Evolutionary conservation across 1,284 basidiomycete species (phyloP), one percentile per base, ranked within the genome.

Genomic region (Ustilago lituana): DNA sequence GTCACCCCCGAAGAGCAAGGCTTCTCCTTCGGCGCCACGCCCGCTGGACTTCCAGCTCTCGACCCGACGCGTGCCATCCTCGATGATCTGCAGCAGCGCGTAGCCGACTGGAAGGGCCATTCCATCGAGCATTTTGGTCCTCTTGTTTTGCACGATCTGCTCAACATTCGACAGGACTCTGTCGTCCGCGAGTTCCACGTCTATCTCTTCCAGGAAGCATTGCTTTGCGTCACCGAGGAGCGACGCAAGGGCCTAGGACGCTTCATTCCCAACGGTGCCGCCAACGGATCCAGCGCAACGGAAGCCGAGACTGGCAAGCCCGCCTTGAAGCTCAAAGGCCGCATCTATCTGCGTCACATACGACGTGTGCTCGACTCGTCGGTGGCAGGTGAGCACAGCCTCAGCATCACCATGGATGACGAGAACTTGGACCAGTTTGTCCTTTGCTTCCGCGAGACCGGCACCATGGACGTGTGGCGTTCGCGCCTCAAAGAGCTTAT

Each of bases 151-250:
- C 96, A 93, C 83, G 94, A 97, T 83, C 86, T 93, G 41, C 85
- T 98, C 26, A 89, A 88, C 39, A 93, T 98, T 37, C 87, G 93
- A 43, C 89, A 94, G 55, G 93, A 94, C 74, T 84, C 89, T 10
- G 88, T 93, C 53, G 89, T 93, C 23, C 88, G 92, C 54, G 92
- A 95, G 81, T 94, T 95, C 82, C 92, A 90, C 80, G 92, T 97
- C 57, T 97, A 98, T 83, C 87, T 98, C 36, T 98, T 97, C 87
- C 89, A 90, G 77, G 92, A 97, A 80, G 95, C 95, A 10, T 90
- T 98, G 61, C 93, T 98, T 62, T 98, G 94, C 82, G 92, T 98
- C 14, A 88, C 91, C 20, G 95, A 98, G 81, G 94, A 97, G 84
- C 91, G 90, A 84, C 93, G 92, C 78, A 89, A 90, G 20, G 77